Percentiles rank a stretch among this genome's conserved stretches.
These are phyloP conservation scores for Corylus heterophylla DNA, from an alignment of 306 rosid species.

Conservation along the genomic window DNA sequence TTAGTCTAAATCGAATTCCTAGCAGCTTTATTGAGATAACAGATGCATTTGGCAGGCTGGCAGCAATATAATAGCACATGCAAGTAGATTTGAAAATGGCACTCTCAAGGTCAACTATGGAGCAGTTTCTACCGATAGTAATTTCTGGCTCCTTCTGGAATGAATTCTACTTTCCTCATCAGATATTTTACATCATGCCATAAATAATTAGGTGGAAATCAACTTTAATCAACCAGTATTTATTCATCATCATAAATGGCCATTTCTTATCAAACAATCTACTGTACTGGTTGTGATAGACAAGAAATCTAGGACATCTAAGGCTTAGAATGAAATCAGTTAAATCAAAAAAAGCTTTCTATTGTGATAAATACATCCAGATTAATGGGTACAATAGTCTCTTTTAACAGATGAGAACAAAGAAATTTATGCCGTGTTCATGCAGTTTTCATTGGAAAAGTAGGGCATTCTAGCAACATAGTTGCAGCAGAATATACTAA, in stretches of 20 bases:
- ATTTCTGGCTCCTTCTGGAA: background rate
- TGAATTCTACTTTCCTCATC: background rate
- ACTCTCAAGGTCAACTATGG: background rate
- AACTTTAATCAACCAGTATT: background rate
- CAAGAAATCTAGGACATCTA: background rate
- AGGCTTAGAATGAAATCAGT: background rate
- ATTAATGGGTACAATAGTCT: background rate
- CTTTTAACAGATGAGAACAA: background rate
- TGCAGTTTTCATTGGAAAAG: background rate
- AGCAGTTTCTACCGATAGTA: background rate
- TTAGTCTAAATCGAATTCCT: background rate
- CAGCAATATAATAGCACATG: background rate
- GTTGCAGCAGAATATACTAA: background rate
- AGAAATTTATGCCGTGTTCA: background rate
- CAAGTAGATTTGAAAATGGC: too few species aligned
- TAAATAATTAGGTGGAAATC: background rate
- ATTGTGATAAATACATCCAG: background rate
- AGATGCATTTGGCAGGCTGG: background rate
- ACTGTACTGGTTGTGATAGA: background rate
- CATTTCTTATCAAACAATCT: background rate
- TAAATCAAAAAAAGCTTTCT: background rate
- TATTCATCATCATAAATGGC: background rate
- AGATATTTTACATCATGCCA: background rate
- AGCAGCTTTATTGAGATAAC: background rate
- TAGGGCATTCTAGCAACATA: background rate